Evolutionary conservation across 2,329 filamentous ascomycete genomes (phyloP).

Genomic region (Amylocarpus encephaloides): DNA sequence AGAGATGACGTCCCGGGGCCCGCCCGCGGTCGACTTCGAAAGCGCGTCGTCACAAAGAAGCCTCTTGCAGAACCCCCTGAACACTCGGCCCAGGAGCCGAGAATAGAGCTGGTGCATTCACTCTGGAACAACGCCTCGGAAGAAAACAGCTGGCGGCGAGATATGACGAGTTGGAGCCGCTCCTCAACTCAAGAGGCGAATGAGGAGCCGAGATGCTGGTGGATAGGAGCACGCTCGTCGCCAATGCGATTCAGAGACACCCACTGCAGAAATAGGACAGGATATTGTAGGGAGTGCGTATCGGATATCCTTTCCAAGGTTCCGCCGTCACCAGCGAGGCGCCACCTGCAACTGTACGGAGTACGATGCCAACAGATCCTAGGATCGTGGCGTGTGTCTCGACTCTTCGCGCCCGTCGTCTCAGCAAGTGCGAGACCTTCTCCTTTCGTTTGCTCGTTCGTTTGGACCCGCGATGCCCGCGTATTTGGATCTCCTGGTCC

Average conservation of each 20-base stretch:
- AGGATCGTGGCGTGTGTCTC: constrained; percentile 40
- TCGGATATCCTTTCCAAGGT: constrained; percentile 47
- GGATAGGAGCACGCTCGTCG: constrained; percentile 36
- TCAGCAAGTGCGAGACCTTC: constrained; percentile 26
- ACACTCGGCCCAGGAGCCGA: constrained; percentile 20
- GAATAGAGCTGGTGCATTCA: neutral
- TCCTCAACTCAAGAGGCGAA: constrained; percentile 26
- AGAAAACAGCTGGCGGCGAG: neutral
- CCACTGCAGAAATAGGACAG: constrained; percentile 41
- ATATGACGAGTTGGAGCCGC: constrained; percentile 2
- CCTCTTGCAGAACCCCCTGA: constrained; percentile 23
- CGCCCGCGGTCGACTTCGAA: neutral
- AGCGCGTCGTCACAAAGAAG: constrained; percentile 2
- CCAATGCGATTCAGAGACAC: constrained; percentile 43
- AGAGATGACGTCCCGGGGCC: neutral
- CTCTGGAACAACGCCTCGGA: neutral
- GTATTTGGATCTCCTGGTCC: no score
- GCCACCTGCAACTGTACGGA: constrained; percentile 42
- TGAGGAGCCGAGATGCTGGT: constrained; percentile 7
- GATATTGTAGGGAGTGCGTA: constrained; percentile 44
- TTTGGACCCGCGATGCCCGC: no score
- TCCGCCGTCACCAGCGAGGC: constrained; percentile 45
- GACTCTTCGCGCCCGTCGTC: constrained; percentile 35
- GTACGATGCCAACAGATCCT: constrained; percentile 37
- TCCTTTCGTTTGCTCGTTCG: constrained; percentile 13